Evolutionary conservation across 2,329 filamentous ascomycete genomes (phyloP), one percentile per base, ranked within the genome.

Genomic region (Elsinoe ampelina): DNA sequence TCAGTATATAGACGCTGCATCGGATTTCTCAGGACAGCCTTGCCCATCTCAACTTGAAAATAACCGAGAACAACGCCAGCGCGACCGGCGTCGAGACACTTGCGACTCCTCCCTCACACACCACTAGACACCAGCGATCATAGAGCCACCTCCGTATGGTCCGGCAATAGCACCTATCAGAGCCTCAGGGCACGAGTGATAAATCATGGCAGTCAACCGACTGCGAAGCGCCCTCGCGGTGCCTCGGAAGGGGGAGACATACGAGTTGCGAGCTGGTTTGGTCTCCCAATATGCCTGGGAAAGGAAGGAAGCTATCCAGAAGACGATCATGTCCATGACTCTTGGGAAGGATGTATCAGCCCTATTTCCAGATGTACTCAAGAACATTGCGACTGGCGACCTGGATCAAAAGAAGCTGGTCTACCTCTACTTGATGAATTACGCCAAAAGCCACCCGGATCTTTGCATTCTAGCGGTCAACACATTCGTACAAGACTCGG

Each of bases 241-340:
- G 71, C 93, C 93, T 66, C 84, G 86, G 68, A 98, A 98, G 78
- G 93, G 93, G 72, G 93, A 98, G 77, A 98, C 93, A 13, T 97
- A 95, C 71, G 93, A 98, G 79, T 77, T 98, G 74, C 86, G 93
- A 71, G 89, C 92, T 62, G 93, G 93, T 38, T 78, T 98, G 71
- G 93, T 85, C 75, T 98, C 93, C 62, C 93, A 98, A 77, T 98
- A 97, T 86, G 93, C 93, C 59, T 96, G 95, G 75, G 93, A 98
- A 81, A 86, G 83, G 68, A 98, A 98, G 74, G 93, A 98, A 77
- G 88, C 93, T 20, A 98, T 98, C 65, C 93, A 98, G 71, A 97
- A 95, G 80, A 98, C 93, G 62, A 98, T 98, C 76, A 97, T 97
- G 91, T 91, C 93, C 70, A 98, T 98, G 93, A 98, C 93, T 1